phyloP scores from a whole-genome alignment of 2,329 filamentous ascomycete genomes.

The Pseudocercospora pini-densiflorae region DNA sequence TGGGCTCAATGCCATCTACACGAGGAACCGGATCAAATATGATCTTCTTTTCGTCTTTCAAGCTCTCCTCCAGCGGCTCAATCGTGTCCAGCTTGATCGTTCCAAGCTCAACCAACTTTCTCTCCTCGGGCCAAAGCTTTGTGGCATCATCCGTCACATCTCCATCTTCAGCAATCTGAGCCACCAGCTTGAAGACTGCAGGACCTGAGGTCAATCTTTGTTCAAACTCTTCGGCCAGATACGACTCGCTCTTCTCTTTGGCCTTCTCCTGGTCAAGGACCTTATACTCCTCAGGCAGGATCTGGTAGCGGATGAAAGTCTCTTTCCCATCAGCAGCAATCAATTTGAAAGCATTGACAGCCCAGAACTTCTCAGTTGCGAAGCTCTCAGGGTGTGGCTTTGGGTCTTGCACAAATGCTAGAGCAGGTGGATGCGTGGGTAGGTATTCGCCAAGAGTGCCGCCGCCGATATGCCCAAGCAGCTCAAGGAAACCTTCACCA shows the following conservation, averaged over 20 bases:
- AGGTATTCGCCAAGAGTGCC: conserved; percentile 51
- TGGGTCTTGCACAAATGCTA: conserved; percentile 53
- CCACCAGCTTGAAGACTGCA: conserved; percentile 54
- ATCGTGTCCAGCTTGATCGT: conserved; percentile 50
- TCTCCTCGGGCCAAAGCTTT: conserved; percentile 58
- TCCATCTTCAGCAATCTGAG: conserved; percentile 55
- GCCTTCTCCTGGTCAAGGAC: conserved; percentile 47
- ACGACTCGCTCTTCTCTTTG: conserved; percentile 46
- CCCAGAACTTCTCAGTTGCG: conserved; percentile 54
- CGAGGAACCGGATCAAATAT: conserved; percentile 65
- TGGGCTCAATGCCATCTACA: conserved; percentile 57
- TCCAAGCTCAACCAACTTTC: conserved; percentile 57
- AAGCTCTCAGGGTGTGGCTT: conserved; percentile 58
- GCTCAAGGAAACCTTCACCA: conserved; percentile 57
- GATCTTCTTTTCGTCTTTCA: conserved; percentile 54
- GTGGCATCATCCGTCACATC: conserved; percentile 56
- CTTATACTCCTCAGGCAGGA: conserved; percentile 50
- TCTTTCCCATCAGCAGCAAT: conserved; percentile 45
- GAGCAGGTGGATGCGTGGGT: conserved; percentile 51
- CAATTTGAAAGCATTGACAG: conserved; percentile 57
- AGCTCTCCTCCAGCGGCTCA: conserved; percentile 40
- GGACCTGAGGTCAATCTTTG: conserved; percentile 43
- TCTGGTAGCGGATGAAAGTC: conserved; percentile 55
- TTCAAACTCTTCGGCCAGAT: conserved; percentile 56
- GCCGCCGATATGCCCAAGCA: conserved; percentile 50